These are phyloP conservation scores for Pezicula neosporulosa DNA, from an alignment of 2,329 filamentous ascomycete genomes.

Conservation along the genomic window DNA sequence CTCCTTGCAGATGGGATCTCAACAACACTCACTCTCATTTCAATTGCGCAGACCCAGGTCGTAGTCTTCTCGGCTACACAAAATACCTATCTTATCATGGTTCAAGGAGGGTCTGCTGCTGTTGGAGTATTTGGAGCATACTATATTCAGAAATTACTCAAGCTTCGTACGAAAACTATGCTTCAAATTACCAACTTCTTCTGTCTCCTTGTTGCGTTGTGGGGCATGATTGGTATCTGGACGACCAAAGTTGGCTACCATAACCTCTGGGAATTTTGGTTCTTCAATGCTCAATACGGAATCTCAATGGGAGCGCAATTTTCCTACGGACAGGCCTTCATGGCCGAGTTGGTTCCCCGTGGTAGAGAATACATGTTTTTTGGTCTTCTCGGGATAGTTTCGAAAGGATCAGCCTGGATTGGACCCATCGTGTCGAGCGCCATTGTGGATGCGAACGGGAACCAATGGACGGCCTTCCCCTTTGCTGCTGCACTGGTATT, in stretches of 20 bases:
- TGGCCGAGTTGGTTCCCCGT: constrained; percentile 26
- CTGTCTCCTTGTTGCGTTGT: constrained; percentile 20
- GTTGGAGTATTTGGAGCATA: constrained; percentile 23
- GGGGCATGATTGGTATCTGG: constrained; percentile 29
- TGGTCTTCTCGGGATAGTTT: constrained; percentile 27
- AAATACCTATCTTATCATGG: constrained; percentile 26
- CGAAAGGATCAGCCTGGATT: constrained; percentile 28
- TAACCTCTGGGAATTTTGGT: constrained; percentile 29
- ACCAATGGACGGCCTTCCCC: constrained; percentile 24
- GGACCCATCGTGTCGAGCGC: constrained; percentile 27
- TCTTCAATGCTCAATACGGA: constrained; percentile 24
- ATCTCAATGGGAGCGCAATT: constrained; percentile 24
- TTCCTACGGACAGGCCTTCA: constrained; percentile 27
- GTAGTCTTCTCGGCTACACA: constrained; percentile 24
- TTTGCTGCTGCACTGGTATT: constrained; percentile 25
- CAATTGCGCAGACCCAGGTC: constrained; percentile 25
- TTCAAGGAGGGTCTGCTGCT: constrained; percentile 21
- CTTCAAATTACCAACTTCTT: constrained; percentile 24
- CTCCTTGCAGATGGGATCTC: constrained; percentile 25
- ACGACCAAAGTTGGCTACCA: constrained; percentile 25
- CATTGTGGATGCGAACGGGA: constrained; percentile 25
- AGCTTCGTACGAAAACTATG: constrained; percentile 26
- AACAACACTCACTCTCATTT: constrained; percentile 22
- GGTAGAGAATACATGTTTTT: constrained; percentile 29
- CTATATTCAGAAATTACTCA: constrained; percentile 21